phyloP scores from a whole-genome alignment of 805 yeast species.

The Starmera caribaea region DNA sequence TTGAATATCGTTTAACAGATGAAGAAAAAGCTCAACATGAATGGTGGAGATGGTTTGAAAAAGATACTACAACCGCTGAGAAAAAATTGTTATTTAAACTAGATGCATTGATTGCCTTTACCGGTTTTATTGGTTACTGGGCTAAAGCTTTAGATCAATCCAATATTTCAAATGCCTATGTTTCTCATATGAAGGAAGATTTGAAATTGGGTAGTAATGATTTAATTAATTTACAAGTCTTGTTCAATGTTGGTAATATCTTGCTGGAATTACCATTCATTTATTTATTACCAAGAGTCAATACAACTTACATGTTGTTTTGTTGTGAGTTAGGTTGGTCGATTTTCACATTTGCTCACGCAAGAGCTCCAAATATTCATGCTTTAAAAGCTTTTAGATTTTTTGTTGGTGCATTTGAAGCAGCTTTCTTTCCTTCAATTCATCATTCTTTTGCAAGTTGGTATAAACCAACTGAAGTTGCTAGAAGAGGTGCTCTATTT shows the following conservation, averaged over 20 bases:
- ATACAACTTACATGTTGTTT: conserved; percentile 40
- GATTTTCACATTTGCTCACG: conserved; percentile 48
- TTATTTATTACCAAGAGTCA: conserved; percentile 45
- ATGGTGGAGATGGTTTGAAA: conserved; percentile 3
- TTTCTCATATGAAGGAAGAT: conserved; percentile 50
- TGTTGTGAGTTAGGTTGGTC: conserved; percentile 57
- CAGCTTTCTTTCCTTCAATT: conserved; percentile 51
- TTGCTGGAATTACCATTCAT: conserved; percentile 59
- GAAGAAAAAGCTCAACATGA: background rate
- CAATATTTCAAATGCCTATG: conserved; percentile 56
- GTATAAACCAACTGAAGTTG: conserved; percentile 49
- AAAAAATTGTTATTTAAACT: conserved; percentile 37
- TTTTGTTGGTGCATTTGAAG: conserved; percentile 58
- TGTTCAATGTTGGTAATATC: conserved; percentile 50
- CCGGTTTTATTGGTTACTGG: conserved; percentile 56
- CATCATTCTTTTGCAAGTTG: conserved; percentile 51
- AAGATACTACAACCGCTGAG: conserved; percentile 22
- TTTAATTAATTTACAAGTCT: conserved; percentile 47
- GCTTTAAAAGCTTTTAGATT: conserved; percentile 54
- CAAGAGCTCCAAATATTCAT: conserved; percentile 36
- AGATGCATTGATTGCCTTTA: conserved; percentile 42
- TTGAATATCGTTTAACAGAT: conserved; percentile 24
- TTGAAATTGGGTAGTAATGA: conserved; percentile 55
- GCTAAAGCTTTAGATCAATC: conserved; percentile 53
- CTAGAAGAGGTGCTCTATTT: conserved; percentile 52